Conservation (phyloP, 345 rosid genomes). For the Nasturtium officinale region DNA sequence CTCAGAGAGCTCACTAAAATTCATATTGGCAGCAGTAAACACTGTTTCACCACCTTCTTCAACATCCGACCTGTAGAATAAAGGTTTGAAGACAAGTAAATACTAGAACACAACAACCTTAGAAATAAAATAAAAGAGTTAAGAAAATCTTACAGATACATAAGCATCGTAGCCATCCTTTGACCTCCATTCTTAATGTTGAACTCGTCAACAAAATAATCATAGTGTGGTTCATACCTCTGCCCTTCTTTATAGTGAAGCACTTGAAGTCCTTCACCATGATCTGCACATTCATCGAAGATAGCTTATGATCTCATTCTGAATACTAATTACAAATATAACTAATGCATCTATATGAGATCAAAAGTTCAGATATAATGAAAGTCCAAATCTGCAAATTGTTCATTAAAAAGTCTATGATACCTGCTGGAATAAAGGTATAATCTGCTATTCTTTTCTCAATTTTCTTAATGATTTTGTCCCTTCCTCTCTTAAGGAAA, state of each 20-base stretch:
- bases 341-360: background rate
- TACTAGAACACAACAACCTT: background rate
- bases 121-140: background rate
- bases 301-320: constrained; percentile 13
- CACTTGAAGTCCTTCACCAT: constrained; percentile 92
- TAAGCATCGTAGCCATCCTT: constrained; percentile 87
- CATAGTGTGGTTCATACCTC: constrained; percentile 84
- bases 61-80: constrained; percentile 74
- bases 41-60: constrained; percentile 99
- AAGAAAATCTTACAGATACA: constrained; percentile 67
- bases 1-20: constrained; percentile 76
- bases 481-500: constrained; percentile 77
- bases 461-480: constrained; percentile 58
- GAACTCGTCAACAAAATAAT: constrained; percentile 90
- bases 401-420: constrained; percentile 14
- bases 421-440: constrained; percentile 80
- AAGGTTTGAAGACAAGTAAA: background rate
- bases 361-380: background rate
- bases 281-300: constrained; percentile 52
- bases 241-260: constrained; percentile 89
- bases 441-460: constrained; percentile 93
- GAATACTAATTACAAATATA: background rate
- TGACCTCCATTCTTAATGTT: constrained; percentile 90
- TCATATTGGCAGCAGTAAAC: constrained; percentile 73
- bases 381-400: background rate